phyloP scores from a whole-genome alignment of 768 basidiomycete genomes.

The Mycena polygramma region DNA sequence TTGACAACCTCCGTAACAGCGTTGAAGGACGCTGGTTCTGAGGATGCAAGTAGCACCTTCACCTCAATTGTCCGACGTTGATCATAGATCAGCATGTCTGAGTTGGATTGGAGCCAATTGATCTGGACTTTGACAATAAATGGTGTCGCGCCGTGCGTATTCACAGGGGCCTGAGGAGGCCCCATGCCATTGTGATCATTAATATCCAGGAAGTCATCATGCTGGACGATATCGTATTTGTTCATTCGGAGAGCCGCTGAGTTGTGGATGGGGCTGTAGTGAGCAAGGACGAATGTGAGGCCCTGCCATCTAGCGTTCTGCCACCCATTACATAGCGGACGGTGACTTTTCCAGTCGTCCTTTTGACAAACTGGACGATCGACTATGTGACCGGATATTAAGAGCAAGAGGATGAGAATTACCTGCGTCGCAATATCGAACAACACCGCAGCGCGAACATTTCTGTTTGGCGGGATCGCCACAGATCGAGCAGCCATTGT shows the following conservation, averaged over 20 bases:
- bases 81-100: conserved; percentile 27
- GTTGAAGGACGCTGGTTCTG: conserved; percentile 4
- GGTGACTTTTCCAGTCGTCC: conserved; percentile 37
- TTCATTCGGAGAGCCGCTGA: conserved; percentile 11
- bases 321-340: too few species aligned
- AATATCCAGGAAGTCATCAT: conserved; percentile 16
- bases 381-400: not conserved
- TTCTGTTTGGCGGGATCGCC: conserved; percentile 34
- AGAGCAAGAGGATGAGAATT: not conserved
- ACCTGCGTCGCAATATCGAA: conserved; percentile 37
- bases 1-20: conserved; percentile 19
- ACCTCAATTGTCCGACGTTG: conserved; percentile 28
- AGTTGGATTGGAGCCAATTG: too few species aligned
- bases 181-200: too few species aligned
- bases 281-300: conserved; percentile 19
- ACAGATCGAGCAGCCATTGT: conserved; percentile 35
- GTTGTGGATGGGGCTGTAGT: not conserved
- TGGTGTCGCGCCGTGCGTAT: conserved; percentile 34
- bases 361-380: conserved; percentile 32
- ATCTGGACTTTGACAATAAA: conserved; percentile 37
- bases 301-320: conserved; percentile 31
- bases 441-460: conserved; percentile 33
- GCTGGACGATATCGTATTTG: conserved; percentile 31
- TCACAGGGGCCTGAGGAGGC: conserved; percentile 27
- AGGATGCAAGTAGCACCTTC: not conserved